Evolutionary conservation across 805 yeast species (phyloP).

Genomic region (Ogataea corticis): DNA sequence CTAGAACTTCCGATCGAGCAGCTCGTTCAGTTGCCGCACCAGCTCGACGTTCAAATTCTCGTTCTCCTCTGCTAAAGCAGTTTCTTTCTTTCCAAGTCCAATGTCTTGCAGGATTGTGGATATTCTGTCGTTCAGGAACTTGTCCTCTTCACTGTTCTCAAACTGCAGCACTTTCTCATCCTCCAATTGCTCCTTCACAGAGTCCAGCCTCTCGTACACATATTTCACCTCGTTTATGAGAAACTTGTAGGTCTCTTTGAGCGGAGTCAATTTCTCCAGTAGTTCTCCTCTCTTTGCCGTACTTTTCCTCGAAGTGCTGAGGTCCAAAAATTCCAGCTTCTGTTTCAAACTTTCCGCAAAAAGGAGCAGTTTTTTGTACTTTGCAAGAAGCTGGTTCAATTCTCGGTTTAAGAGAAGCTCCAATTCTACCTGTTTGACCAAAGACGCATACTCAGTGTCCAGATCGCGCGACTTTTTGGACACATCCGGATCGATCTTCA

Average conservation of each 20-base stretch:
- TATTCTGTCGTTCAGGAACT: constrained; percentile 21
- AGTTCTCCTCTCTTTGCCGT: constrained; percentile 3
- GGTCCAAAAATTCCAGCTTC: constrained; percentile 15
- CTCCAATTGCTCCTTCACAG: constrained; percentile 12
- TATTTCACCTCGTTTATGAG: constrained; percentile 26
- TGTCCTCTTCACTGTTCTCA: constrained; percentile 20
- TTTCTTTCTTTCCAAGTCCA: constrained; percentile 3
- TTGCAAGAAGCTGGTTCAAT: constrained; percentile 40
- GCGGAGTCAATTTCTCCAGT: constrained; percentile 24
- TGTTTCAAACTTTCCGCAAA: constrained; percentile 25
- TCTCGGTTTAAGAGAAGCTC: constrained; percentile 46
- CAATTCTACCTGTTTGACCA: constrained; percentile 40
- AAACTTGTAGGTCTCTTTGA: constrained; percentile 29
- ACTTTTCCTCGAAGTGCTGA: constrained; percentile 4
- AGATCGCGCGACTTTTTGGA: constrained; percentile 17
- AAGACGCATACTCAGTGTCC: constrained; percentile 25
- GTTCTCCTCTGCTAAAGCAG: not conserved
- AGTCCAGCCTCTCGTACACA: constrained; percentile 21
- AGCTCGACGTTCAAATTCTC: constrained; percentile 12
- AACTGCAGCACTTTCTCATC: constrained; percentile 10
- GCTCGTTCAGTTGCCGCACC: constrained; percentile 15
- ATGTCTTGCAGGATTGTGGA: constrained; percentile 14
- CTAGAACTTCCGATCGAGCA: constrained; percentile 8
- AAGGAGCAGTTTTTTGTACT: constrained; percentile 39
- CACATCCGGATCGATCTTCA: constrained; percentile 32